Evolutionary conservation across 495 filamentous ascomycete genomes (phyloP).

Genomic region (Penicillium herquei): DNA sequence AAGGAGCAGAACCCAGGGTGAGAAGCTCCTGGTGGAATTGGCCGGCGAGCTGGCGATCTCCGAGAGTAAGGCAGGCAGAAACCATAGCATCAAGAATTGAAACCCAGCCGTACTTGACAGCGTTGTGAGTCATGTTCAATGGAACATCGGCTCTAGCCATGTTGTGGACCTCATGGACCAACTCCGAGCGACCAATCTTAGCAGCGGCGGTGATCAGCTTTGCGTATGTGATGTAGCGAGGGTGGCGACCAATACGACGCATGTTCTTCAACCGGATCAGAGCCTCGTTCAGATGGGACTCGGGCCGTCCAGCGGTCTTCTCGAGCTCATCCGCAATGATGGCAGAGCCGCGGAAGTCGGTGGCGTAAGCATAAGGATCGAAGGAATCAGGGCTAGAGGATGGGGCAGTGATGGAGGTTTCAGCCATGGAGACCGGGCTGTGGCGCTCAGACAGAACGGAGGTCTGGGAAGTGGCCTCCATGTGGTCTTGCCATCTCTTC

Average conservation of each 20-base stretch:
- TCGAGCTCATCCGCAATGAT: conserved; percentile 87
- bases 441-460: conserved; percentile 35
- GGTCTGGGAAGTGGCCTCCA: conserved; percentile 38
- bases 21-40: conserved; percentile 88
- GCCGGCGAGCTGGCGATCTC: conserved; percentile 73
- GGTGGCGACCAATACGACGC: conserved; percentile 85
- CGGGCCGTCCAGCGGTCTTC: conserved; percentile 61
- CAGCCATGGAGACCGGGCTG: conserved; percentile 37
- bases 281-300: conserved; percentile 74
- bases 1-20: conserved; percentile 82
- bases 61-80: conserved; percentile 82
- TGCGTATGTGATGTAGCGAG: conserved; percentile 91
- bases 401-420: conserved; percentile 36
- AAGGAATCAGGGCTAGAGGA: conserved; percentile 69
- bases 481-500: conserved; percentile 56
- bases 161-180: conserved; percentile 80
- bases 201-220: conserved; percentile 91
- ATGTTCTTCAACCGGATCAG: conserved; percentile 84
- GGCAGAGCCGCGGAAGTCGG: conserved; percentile 88
- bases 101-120: conserved; percentile 91
- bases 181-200: conserved; percentile 71
- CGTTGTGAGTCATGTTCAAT: conserved; percentile 71
- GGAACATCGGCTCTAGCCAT: conserved; percentile 89
- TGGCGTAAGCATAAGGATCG: conserved; percentile 85
- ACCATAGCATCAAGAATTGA: conserved; percentile 96